Base-by-base conservation (phyloP, 345 rosid species). In the Clausena lansium region DNA sequence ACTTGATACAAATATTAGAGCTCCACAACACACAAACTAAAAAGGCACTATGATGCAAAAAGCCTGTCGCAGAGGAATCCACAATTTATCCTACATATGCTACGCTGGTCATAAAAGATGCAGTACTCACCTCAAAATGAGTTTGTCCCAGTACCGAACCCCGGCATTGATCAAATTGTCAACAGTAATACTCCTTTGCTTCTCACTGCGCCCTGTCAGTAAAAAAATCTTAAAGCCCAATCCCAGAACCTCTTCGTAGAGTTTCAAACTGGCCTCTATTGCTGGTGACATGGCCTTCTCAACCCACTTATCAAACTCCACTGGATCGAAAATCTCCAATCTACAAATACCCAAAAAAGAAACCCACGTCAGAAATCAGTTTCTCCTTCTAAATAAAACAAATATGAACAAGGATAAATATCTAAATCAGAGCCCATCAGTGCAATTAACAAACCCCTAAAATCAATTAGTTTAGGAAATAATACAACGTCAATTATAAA, bases 251-350 rank as follows among this genome's bases (percentile, higher is more conserved):
- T 86, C 89, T 71, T 92, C 83, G 70, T 93, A 92, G 74, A 95
- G 91, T 81, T 84, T 91, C 87, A 93, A 81, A 79, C 99, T 92
- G 63, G 97, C 83, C 69, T 80, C 86, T 65, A 96, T 83, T 2
- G 90, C 89, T 17, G 94, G 97, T 73, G 98, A 93, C 15, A 73
- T 71, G 54, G 86, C 97, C 79, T 74, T 87, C 79, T 88, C 95
- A 76, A 94, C 98, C 99, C 99, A 95, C 73, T 87, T 88, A 74
- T 91, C 97, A 61, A 92, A 95, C 81, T 86, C 86, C 20, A 75
- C 61, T 17, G 85, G 88, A 85, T 95, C 85, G 77, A 92, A 95
- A 41, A 85, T 75, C 87, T 93, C 93, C 81, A 85, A 77, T 59
- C 99, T 93, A 67, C 84, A 86, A 84, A 72, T 69, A 24, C 19